These are phyloP conservation scores for Datura wrightii DNA, from an alignment of 257 asterid species.

Conservation along the genomic window DNA sequence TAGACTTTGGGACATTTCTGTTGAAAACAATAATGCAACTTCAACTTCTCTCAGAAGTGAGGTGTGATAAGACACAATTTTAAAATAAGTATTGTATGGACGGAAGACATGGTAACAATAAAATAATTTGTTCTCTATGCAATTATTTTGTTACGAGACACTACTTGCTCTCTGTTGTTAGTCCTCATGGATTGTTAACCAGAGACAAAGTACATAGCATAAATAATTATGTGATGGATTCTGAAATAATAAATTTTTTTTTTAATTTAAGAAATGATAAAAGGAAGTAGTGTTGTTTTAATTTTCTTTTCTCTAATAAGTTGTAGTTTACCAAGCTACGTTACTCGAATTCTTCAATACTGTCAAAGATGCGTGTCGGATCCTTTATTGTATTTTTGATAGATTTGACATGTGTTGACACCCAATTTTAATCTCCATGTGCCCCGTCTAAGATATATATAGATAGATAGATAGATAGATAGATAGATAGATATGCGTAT, in stretches of 20 bases:
- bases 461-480: no score
- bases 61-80: background rate
- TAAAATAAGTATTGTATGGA: background rate
- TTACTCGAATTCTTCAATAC: no score
- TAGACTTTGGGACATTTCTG: background rate
- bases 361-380: background rate
- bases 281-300: background rate
- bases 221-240: background rate
- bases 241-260: background rate
- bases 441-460: no score
- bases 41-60: background rate
- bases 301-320: background rate
- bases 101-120: background rate
- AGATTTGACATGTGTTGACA: background rate
- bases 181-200: background rate
- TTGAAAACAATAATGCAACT: background rate
- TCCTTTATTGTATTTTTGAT: background rate
- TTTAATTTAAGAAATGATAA: background rate
- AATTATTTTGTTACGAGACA: background rate
- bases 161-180: background rate
- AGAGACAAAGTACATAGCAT: background rate
- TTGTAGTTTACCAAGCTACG: background rate
- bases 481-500: no score
- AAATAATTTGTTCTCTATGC: background rate
- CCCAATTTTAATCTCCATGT: no score